phyloP scores from a whole-genome alignment of 2,329 filamentous ascomycete genomes.

The Trichoderma aggressivum region DNA sequence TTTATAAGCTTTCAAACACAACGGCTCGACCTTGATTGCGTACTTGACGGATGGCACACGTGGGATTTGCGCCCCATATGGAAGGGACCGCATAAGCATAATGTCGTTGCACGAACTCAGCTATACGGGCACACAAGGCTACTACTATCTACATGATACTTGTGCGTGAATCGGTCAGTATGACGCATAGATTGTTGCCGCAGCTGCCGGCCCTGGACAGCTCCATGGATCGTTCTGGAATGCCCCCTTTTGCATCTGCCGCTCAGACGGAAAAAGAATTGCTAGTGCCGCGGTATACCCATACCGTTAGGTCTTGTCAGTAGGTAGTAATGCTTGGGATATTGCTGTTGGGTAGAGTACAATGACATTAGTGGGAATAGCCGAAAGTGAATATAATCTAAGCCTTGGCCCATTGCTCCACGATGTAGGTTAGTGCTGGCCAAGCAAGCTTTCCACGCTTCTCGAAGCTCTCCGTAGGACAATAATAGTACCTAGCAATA shows the following conservation, averaged over 20 bases:
- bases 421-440: not conserved
- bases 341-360: not conserved
- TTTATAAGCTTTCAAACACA: slow-evolving; percentile 60
- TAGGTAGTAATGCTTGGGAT: not conserved
- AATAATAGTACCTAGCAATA: not conserved
- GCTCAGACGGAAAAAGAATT: not conserved
- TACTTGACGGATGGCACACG: not conserved
- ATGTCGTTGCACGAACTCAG: not conserved
- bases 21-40: slow-evolving; percentile 23
- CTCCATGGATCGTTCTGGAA: slow-evolving; percentile 9
- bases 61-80: not conserved
- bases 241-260: not conserved
- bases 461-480: not conserved
- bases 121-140: not conserved
- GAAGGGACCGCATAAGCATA: not conserved
- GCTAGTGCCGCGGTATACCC: not conserved
- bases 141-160: not conserved
- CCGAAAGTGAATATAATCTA: not conserved
- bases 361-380: not conserved
- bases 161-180: not conserved
- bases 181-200: not conserved
- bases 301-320: not conserved
- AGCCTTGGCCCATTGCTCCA: not conserved
- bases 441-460: not conserved
- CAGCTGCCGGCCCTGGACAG: not conserved